These are phyloP conservation scores for Flagelloscypha sp. DNA, from an alignment of 768 basidiomycete genomes.

Conservation along the genomic window DNA sequence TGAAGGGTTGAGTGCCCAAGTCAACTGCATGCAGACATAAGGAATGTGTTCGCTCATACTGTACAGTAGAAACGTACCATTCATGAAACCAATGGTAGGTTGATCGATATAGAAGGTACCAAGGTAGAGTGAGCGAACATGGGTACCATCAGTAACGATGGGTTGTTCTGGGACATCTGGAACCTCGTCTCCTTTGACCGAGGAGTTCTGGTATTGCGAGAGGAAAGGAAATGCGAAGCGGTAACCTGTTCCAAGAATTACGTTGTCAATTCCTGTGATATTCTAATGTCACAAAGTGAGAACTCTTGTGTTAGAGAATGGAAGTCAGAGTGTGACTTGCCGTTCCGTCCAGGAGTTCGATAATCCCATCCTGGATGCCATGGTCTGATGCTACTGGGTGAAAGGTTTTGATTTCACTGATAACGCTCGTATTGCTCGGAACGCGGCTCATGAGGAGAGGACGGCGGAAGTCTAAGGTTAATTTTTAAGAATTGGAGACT, in stretches of 20 bases:
- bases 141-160: slow-evolving; percentile 32
- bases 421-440: slow-evolving; percentile 25
- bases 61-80: slow-evolving; percentile 16
- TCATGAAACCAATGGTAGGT: slow-evolving; percentile 33
- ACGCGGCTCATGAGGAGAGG: slow-evolving; percentile 11
- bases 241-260: slow-evolving; percentile 24
- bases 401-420: slow-evolving; percentile 34
- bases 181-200: slow-evolving; percentile 8
- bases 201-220: slow-evolving; percentile 19
- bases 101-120: slow-evolving; percentile 38
- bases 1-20: slow-evolving; percentile 31
- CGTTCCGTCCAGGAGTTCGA: slow-evolving; percentile 21
- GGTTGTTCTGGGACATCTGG: no score
- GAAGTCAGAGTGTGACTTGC: not conserved
- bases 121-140: slow-evolving; percentile 30
- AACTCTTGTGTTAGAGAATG: not conserved
- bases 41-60: not conserved
- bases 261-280: slow-evolving; percentile 18
- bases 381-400: slow-evolving; percentile 13
- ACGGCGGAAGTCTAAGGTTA: no score
- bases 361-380: slow-evolving; percentile 11
- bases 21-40: slow-evolving; percentile 19
- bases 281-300: slow-evolving; percentile 1
- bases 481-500: no score
- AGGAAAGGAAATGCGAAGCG: slow-evolving; percentile 23